Evolutionary conservation across 352 stramenopile genomes (phyloP), one percentile per base, ranked within the genome.

Genomic region (Phytophthora hybrid): DNA sequence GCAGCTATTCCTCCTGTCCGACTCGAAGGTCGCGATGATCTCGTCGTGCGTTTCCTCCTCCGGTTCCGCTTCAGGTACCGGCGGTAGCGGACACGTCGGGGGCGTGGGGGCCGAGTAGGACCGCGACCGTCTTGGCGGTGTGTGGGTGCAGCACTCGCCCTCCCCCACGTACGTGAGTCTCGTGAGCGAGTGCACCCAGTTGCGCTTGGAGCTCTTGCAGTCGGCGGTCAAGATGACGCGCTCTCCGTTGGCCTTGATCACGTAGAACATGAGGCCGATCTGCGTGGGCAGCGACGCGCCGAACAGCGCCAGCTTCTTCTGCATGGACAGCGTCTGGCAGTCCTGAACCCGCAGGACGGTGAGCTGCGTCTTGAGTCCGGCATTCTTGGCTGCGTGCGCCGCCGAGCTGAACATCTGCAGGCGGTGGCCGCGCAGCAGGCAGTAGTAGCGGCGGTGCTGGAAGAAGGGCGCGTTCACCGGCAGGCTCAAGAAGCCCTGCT

Each of bases 391-490:
- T 1, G 87, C 84, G 53, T 94, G 80, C 2, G 63, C 65, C 0
- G 84, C 74, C 11, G 85, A 92, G 52, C 76, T 73, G 57, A 78
- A 94, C 59, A 85, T 70, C 32, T 81, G 61, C 21, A 93, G 52
- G 8, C 73, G 59, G 51, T 90, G 78, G 46, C 76, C 76, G 39
- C 83, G 73, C 23, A 94, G 72, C 14, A 94, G 72, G 49, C 85
- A 94, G 69, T 94, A 94, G 73, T 84, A 89, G 18, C 82, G 78
- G 72, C 80, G 81, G 64, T 71, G 77, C 67, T 92, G 87, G 59
- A 92, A 84, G 69, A 93, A 89, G 7, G 85, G 81, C 29, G 74
- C 64, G 59, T 83, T 77, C 44, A 79, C 74, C 1, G 81, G 83
- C 29, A 92, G 59, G 29, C 74, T 86, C 26, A 94, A 73, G 60